A percentile compares a stretch with the other conserved stretches of the same genome.
phyloP scores from a whole-genome alignment of 345 rosid species.

The Limnanthes douglasii region DNA sequence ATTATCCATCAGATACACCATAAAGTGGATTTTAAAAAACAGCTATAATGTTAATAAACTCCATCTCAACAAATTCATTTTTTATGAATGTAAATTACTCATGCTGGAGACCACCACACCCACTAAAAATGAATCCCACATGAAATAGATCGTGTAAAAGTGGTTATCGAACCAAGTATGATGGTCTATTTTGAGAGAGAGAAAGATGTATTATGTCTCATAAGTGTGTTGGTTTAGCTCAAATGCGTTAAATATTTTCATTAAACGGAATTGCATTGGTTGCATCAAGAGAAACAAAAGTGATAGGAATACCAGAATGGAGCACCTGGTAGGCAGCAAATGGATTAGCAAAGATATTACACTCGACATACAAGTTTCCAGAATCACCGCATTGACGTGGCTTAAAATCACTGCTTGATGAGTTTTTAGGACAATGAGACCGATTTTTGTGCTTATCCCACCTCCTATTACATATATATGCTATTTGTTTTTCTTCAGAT shows the following conservation, averaged over 20 bases:
- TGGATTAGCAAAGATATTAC: slow-evolving; percentile 74
- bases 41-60: slow-evolving; percentile 71
- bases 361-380: slow-evolving; percentile 79
- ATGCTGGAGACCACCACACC: slow-evolving; percentile 77
- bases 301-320: slow-evolving; percentile 77
- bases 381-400: slow-evolving; percentile 45
- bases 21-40: slow-evolving; percentile 75
- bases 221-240: slow-evolving; percentile 44
- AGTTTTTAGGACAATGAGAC: slow-evolving; percentile 37
- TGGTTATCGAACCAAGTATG: slow-evolving; percentile 52
- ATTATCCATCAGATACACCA: slow-evolving; percentile 54
- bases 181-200: slow-evolving; percentile 56
- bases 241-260: slow-evolving; percentile 38
- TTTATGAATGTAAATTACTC: slow-evolving; percentile 21
- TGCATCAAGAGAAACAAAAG: slow-evolving; percentile 81
- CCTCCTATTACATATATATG: slow-evolving; percentile 84
- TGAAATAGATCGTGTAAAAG: slow-evolving; percentile 60
- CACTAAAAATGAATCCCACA: slow-evolving; percentile 89
- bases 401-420: slow-evolving; percentile 29
- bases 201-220: slow-evolving; percentile 70
- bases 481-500: slow-evolving; percentile 56
- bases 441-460: slow-evolving; percentile 49
- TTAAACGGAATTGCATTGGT: slow-evolving; percentile 66
- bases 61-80: slow-evolving; percentile 78
- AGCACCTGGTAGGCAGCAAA: slow-evolving; percentile 89